Evolutionary conservation across 1,284 basidiomycete genomes (phyloP), one percentile per base, ranked within the genome.

Genomic region (Leccinum fallax): DNA sequence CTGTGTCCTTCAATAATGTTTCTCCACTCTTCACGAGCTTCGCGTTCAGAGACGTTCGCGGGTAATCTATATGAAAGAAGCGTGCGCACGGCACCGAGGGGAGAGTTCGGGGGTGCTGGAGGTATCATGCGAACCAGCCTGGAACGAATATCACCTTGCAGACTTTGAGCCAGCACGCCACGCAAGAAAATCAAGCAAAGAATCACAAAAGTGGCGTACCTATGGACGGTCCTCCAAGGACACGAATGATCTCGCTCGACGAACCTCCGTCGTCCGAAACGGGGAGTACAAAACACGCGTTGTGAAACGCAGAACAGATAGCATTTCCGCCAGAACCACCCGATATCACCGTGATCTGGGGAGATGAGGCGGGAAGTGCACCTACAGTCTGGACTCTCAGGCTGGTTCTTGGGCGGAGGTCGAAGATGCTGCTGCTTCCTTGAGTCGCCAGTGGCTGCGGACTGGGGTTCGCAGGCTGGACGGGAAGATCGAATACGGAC

Each of bases 1-100:
- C 93, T 95, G 30, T 83, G 83, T 0, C 97, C 97, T 78, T 98
- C 96, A 13, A 98, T 91, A 63, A 98, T 94, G 64, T 94, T 88
- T 66, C 92, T 82, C 95, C 95, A 98, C 68, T 93, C 84, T 34
- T 94, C 92, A 63, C 93, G 86, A n/a, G 94, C 93, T 63, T 88
- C 86, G 55, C 84, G 82, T 67, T 95, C 91, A 0, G 85, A 78
- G 16, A 81, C 85, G 26, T 84, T 79, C 0, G 85, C 77, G 4
- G 94, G 90, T 38, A 97, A 83, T 1, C 95, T 87, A 74, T 96
- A 88, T 1, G 92, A 86, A 52, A 98, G 83, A 9, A 98, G 82
- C 48, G 81, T 81, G 59, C 88, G 87, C 64, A 95, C 91, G 11
- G 89, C 86, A 63, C 86, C 81, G 62, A 90, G 77, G 24, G 88